Base-by-base conservation (phyloP, 371 early-diverging fungal genomes). In the Zancudomyces culisetae region DNA sequence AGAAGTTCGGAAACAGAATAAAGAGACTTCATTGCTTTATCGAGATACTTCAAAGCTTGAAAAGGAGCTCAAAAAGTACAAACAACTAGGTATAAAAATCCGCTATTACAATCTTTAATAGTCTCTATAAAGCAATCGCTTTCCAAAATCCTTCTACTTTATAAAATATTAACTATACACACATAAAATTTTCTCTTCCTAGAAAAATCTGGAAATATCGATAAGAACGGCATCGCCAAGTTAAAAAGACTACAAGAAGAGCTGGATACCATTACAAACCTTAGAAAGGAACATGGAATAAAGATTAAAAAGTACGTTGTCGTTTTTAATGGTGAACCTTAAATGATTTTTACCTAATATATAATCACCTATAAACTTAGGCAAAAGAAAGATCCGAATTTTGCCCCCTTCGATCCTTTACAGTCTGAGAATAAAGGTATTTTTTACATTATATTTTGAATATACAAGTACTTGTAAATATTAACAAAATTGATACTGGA, bases 11-110 rank as follows among this genome's bases (percentile, higher is more conserved):
- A 56, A 67, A 23, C 54, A 63, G 40, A 52, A 59, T 55, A 60
- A 59, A 23, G 66, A 66, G 42, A 48, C 22, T 1, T 54, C 64
- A 4, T 23, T 63, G 13, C 21, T 66, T 18, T 41, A 63, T 46
- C 56, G 59, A 26, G 64, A 66, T 43, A 68, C 68, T 2, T 13
- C 51, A 26, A 63, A 68, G 41, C 49, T 66, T 46, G 68, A 66
- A 51, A 54, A 55, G 41, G 55, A 56, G 22, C 60, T 66, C 8
- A 61, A 62, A n/a, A 58, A 59, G 40, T 64, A 62, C 43, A 55
- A 51, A 22, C 30, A 30, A n/a, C 51, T 63, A 50, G 22, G 51
- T 27, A 41, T 56, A 62, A 21, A 64, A 51, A 4, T 45, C 64
- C 51, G 60, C 64, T 1, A 55, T 42, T 8, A 52, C 39, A 18